A percentile compares a stretch with the other conserved stretches of the same genome.
These are phyloP conservation scores for Andrographis paniculata DNA, from an alignment of 305 asterid species.

Conservation along the genomic window DNA sequence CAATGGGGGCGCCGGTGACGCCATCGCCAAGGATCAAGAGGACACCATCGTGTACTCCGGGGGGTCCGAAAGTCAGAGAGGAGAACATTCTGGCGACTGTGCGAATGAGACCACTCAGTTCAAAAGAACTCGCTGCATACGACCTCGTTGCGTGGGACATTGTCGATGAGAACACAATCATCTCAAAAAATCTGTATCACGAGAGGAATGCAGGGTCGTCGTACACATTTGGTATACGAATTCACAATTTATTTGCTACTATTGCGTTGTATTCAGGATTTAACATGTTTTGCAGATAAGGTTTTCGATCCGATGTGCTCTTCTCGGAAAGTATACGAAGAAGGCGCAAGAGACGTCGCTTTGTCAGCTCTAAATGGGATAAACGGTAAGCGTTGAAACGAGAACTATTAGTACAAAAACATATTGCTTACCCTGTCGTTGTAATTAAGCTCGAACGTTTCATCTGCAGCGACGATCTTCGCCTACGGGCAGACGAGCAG, in stretches of 20 bases:
- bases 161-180: constrained; percentile 48
- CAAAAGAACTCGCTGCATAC: constrained; percentile 75
- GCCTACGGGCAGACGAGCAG: constrained; percentile 97
- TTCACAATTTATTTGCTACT: no score
- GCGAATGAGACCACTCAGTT: constrained; percentile 77
- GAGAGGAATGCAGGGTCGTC: constrained; percentile 66
- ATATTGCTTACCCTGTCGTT: constrained; percentile 1
- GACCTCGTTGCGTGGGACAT: constrained; percentile 91
- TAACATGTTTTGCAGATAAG: constrained; percentile 59
- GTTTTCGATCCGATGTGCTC: constrained; percentile 73
- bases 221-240: constrained; percentile 75
- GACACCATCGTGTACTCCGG: constrained; percentile 45
- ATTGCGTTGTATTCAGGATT: no score
- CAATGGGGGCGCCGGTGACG: constrained; percentile 43
- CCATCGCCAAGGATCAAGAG: constrained; percentile 59
- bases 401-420: background rate
- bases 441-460: constrained; percentile 7
- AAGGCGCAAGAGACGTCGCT: constrained; percentile 88
- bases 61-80: constrained; percentile 46
- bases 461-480: constrained; percentile 75
- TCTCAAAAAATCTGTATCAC: constrained; percentile 71
- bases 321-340: constrained; percentile 69
- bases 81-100: constrained; percentile 89
- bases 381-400: constrained; percentile 42
- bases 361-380: constrained; percentile 85